phyloP scores from a whole-genome alignment of 768 basidiomycete genomes.

The Boletus insuetus region DNA sequence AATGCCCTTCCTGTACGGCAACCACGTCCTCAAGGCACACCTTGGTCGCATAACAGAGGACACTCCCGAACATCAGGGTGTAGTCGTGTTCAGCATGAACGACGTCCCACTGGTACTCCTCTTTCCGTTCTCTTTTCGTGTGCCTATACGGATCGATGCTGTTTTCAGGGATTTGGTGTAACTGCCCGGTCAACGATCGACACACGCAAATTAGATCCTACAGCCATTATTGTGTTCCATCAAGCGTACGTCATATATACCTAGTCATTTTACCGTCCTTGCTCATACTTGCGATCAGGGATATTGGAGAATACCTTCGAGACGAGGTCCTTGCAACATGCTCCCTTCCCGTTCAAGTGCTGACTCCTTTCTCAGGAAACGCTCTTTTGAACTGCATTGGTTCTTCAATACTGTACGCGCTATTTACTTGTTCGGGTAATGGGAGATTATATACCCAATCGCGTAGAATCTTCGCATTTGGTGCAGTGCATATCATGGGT shows the following conservation, averaged over 20 bases:
- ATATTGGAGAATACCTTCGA: slow-evolving; percentile 96
- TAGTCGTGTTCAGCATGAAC: slow-evolving; percentile 94
- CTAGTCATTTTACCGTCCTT: neutral
- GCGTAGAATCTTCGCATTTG: slow-evolving; percentile 1
- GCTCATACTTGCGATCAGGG: slow-evolving; percentile 45
- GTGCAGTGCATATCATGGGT: slow-evolving; percentile 5
- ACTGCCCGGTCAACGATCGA: slow-evolving; percentile 95
- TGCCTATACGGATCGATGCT: slow-evolving; percentile 5
- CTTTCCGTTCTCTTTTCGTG: neutral
- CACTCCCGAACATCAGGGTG: slow-evolving; percentile 98
- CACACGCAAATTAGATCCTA: slow-evolving; percentile 95
- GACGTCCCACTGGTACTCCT: slow-evolving; percentile 81
- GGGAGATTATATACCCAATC: slow-evolving; percentile 12
- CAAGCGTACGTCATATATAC: slow-evolving; percentile 63
- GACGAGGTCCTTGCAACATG: slow-evolving; percentile 67
- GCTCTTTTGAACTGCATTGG: slow-evolving; percentile 51
- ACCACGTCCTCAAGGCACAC: slow-evolving; percentile 97
- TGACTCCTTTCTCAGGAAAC: slow-evolving; percentile 56
- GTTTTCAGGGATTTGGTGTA: slow-evolving; percentile 87
- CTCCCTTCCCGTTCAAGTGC: slow-evolving; percentile 2
- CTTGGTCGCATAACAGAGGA: slow-evolving; percentile 99
- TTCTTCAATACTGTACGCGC: neutral
- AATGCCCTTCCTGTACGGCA: slow-evolving; percentile 99
- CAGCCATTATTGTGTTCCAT: slow-evolving; percentile 96
- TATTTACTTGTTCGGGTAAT: slow-evolving; percentile 19